Conservation (phyloP, 257 asterid species). For the Handroanthus guayacan region DNA sequence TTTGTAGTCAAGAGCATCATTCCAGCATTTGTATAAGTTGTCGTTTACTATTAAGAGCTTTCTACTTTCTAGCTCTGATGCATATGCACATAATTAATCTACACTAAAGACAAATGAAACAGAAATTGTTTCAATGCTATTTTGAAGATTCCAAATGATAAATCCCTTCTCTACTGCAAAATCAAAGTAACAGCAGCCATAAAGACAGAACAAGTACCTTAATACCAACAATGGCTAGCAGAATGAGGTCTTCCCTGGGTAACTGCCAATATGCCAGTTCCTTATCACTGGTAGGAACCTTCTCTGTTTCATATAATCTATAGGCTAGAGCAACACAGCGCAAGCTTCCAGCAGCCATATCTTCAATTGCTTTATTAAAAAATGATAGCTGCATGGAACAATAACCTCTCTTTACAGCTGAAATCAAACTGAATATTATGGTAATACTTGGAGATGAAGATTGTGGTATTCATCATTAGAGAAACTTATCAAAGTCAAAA, state of each 20-base stretch:
- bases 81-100: too few relatives aligned
- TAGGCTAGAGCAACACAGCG: conserved; percentile 82
- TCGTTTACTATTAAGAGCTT: too few relatives aligned
- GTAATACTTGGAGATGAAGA: not conserved
- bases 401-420: conserved; percentile 1
- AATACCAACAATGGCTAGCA: conserved; percentile 74
- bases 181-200: not conserved
- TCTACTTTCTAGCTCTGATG: too few relatives aligned
- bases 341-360: conserved; percentile 68
- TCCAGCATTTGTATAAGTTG: too few relatives aligned
- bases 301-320: conserved; percentile 45
- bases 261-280: conserved; percentile 62
- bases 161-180: not conserved
- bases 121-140: not conserved
- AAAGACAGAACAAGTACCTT: conserved; percentile 53
- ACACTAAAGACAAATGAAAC: too few relatives aligned
- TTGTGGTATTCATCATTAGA: not conserved
- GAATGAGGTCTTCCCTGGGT: conserved; percentile 68
- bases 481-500: not conserved
- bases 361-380: conserved; percentile 59
- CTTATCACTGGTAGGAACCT: conserved; percentile 61
- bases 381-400: conserved; percentile 44
- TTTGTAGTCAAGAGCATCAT: not conserved
- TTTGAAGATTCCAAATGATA: not conserved
- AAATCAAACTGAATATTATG: conserved; percentile 3